A percentile compares a stretch with the other conserved stretches of the same genome.
Evolutionary conservation across 345 rosid species (phyloP).

Genomic region (Noccaea bulbosa): DNA sequence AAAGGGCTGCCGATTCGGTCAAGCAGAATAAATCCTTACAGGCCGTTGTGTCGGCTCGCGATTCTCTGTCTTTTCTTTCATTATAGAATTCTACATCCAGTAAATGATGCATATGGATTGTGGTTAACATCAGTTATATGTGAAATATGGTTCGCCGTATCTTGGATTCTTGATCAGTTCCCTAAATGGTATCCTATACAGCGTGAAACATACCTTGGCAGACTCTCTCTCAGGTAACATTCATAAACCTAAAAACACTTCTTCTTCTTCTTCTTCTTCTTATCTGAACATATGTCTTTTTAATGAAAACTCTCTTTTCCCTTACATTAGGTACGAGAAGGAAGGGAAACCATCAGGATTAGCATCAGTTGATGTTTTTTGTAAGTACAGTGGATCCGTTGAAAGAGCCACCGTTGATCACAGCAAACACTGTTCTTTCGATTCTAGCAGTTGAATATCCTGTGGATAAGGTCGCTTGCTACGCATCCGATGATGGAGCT

Average conservation of each 20-base stretch:
- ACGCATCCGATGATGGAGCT: constrained; percentile 97
- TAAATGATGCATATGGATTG: constrained; percentile 78
- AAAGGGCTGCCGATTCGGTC: constrained; percentile 86
- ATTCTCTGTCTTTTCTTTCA: constrained; percentile 87
- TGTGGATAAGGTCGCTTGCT: constrained; percentile 87
- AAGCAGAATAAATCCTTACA: constrained; percentile 92
- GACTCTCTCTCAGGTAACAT: constrained; percentile 80
- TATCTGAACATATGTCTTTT: neutral
- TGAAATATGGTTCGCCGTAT: constrained; percentile 93
- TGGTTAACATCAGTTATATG: constrained; percentile 97
- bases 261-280: neutral
- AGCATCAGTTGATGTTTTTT: constrained; percentile 74
- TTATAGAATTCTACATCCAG: constrained; percentile 90
- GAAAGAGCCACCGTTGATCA: constrained; percentile 96
- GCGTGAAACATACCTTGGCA: constrained; percentile 93
- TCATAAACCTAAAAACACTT: neutral
- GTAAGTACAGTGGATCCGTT: constrained; percentile 96
- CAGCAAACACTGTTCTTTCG: constrained; percentile 94
- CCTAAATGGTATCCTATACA: constrained; percentile 93
- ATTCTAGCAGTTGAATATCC: constrained; percentile 97
- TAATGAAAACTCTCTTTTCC: neutral
- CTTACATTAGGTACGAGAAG: constrained; percentile 75
- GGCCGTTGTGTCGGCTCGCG: constrained; percentile 81
- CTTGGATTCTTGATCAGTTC: constrained; percentile 96
- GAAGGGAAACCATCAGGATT: constrained; percentile 86